A percentile compares a stretch with the other conserved stretches of the same genome.
Evolutionary conservation across 345 rosid species (phyloP).

Genomic region (Camelina sativa): DNA sequence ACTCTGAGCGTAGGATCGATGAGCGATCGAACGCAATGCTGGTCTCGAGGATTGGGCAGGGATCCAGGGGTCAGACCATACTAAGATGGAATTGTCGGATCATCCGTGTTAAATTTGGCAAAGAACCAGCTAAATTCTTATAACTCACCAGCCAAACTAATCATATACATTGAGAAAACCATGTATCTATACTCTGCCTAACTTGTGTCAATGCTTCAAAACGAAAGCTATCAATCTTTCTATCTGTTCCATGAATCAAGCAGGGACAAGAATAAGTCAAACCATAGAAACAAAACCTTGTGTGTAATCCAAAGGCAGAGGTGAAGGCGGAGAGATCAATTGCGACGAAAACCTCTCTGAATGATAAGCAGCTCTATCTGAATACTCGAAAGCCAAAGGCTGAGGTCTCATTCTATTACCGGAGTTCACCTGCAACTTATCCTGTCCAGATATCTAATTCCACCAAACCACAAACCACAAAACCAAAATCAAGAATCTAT

Average conservation of each 20-base stretch:
- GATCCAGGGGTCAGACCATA: too few relatives aligned
- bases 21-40: too few relatives aligned
- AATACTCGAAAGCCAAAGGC: slow-evolving; percentile 38
- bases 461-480: background rate
- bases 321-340: slow-evolving; percentile 46
- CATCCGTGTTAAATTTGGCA: too few relatives aligned
- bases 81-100: too few relatives aligned
- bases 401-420: slow-evolving; percentile 51
- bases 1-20: too few relatives aligned
- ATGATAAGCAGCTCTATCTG: slow-evolving; percentile 30
- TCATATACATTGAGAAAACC: background rate
- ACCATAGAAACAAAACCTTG: slow-evolving; percentile 47
- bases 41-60: too few relatives aligned
- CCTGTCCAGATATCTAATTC: slow-evolving; percentile 88
- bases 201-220: background rate
- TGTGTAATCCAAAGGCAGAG: slow-evolving; percentile 31
- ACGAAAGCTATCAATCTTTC: background rate
- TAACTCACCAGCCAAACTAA: slow-evolving; percentile 7
- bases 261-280: background rate
- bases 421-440: slow-evolving; percentile 55
- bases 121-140: background rate
- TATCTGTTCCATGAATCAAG: background rate
- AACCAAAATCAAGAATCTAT: background rate
- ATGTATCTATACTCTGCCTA: slow-evolving; percentile 1
- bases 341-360: slow-evolving; percentile 46